These are phyloP conservation scores for Boletus rubropictus DNA, from an alignment of 768 basidiomycete genomes.

Conservation along the genomic window DNA sequence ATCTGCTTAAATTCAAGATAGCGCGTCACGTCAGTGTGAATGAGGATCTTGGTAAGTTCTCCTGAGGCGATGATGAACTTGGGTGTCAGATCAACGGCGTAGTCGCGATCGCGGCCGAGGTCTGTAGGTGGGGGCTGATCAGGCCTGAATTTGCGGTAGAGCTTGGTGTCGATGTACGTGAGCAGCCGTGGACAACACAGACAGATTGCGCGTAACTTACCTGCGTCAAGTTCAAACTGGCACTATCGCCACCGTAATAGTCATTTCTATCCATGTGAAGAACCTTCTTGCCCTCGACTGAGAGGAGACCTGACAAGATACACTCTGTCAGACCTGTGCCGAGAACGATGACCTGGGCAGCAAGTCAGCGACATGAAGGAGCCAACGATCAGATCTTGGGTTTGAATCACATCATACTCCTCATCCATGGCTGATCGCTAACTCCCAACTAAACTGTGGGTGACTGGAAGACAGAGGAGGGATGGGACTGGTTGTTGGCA, in stretches of 20 bases:
- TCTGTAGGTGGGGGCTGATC: constrained; percentile 70
- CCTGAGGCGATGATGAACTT: constrained; percentile 99
- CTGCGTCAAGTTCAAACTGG: constrained; percentile 96
- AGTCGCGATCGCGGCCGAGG: constrained; percentile 95
- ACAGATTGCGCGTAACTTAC: constrained; percentile 38
- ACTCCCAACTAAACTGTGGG: constrained; percentile 9
- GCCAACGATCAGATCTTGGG: constrained; percentile 13
- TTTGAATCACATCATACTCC: constrained; percentile 79
- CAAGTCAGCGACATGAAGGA: constrained; percentile 12
- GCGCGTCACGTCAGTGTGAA: constrained; percentile 96
- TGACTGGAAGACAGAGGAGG: constrained; percentile 8
- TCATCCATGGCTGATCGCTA: constrained; percentile 77
- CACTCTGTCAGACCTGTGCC: constrained; percentile 98
- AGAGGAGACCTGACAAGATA: constrained; percentile 94
- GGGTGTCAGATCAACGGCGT: constrained; percentile 95
- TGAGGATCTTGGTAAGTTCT: constrained; percentile 95
- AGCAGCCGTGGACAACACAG: constrained; percentile 6
- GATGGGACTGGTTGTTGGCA: constrained; percentile 13
- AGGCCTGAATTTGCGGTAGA: constrained; percentile 92
- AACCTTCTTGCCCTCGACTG: constrained; percentile 99
- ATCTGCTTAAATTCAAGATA: constrained; percentile 99
- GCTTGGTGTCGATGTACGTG: constrained; percentile 42
- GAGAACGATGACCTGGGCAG: constrained; percentile 72
- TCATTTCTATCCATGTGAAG: constrained; percentile 98
- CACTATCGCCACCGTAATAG: constrained; percentile 97